Evolutionary conservation across 148 eudicot genomes (phyloP).

Genomic region (Polygonum maritimum): DNA sequence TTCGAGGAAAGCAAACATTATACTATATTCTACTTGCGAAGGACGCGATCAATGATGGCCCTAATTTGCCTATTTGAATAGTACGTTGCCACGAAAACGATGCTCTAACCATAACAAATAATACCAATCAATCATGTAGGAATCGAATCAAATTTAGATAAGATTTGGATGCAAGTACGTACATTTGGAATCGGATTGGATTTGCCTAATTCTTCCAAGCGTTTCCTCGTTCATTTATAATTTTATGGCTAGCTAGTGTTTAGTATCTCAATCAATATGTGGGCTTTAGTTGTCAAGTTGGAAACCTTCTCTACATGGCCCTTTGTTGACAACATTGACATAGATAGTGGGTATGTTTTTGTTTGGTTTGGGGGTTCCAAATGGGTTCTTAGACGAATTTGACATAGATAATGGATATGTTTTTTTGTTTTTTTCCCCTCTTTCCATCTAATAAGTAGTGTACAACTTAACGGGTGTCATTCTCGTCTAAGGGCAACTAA

Average conservation of each 20-base stretch:
- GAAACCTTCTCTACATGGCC: neutral
- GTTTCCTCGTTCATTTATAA: neutral
- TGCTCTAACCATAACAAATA: neutral
- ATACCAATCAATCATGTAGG: constrained; percentile 4
- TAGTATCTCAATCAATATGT: neutral
- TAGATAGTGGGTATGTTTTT: neutral
- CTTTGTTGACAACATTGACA: too few species aligned
- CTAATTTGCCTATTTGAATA: neutral
- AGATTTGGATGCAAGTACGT: neutral
- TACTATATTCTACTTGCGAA: neutral
- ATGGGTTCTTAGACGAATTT: neutral
- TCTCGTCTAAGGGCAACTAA: too few species aligned
- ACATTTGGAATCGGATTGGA: neutral
- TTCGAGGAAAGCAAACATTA: neutral
- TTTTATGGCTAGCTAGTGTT: neutral
- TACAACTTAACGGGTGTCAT: too few species aligned
- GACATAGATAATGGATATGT: neutral
- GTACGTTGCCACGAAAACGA: constrained; percentile 1
- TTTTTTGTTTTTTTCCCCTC: neutral
- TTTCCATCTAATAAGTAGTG: too few species aligned
- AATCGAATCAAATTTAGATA: neutral
- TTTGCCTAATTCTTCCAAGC: neutral
- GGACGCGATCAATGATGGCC: neutral
- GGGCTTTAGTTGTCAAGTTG: neutral
- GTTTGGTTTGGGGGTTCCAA: too few species aligned